phyloP scores from a whole-genome alignment of 352 stramenopile genomes.

The Phytophthora syringae region DNA sequence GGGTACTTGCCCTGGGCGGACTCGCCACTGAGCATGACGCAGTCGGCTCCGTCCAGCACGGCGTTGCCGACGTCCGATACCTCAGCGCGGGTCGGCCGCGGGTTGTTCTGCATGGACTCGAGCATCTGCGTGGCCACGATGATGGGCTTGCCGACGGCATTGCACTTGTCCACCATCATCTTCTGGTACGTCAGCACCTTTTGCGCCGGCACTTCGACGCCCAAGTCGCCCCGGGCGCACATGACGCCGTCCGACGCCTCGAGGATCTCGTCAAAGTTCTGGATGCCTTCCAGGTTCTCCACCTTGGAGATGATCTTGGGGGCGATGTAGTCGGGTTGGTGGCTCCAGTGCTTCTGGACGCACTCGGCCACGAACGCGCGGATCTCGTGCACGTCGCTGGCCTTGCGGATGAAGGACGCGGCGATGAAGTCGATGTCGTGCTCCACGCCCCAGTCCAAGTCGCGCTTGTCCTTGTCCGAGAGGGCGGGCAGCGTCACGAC shows the following conservation, averaged over 20 bases:
- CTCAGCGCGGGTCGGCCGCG: slow-evolving; percentile 84
- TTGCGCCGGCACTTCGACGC: slow-evolving; percentile 88
- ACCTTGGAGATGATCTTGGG: slow-evolving; percentile 98
- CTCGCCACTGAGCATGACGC: slow-evolving; percentile 90
- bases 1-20: slow-evolving; percentile 89
- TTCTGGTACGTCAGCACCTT: slow-evolving; percentile 92
- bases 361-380: slow-evolving; percentile 87
- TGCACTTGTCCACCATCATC: slow-evolving; percentile 87
- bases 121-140: slow-evolving; percentile 92
- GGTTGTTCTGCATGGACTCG: slow-evolving; percentile 90
- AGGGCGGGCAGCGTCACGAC: slow-evolving; percentile 96
- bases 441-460: slow-evolving; percentile 95
- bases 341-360: slow-evolving; percentile 67
- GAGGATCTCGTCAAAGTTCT: slow-evolving; percentile 97
- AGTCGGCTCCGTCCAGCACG: slow-evolving; percentile 86
- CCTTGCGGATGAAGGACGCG: slow-evolving; percentile 98
- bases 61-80: slow-evolving; percentile 91
- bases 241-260: slow-evolving; percentile 96
- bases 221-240: slow-evolving; percentile 93
- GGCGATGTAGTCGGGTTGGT: slow-evolving; percentile 73
- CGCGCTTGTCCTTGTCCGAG: slow-evolving; percentile 96
- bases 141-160: slow-evolving; percentile 86
- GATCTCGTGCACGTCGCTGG: slow-evolving; percentile 95
- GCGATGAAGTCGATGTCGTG: slow-evolving; percentile 98
- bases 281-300: slow-evolving; percentile 93